phyloP scores from a whole-genome alignment of 805 yeast species.

The Saturnispora kantuleensis region DNA sequence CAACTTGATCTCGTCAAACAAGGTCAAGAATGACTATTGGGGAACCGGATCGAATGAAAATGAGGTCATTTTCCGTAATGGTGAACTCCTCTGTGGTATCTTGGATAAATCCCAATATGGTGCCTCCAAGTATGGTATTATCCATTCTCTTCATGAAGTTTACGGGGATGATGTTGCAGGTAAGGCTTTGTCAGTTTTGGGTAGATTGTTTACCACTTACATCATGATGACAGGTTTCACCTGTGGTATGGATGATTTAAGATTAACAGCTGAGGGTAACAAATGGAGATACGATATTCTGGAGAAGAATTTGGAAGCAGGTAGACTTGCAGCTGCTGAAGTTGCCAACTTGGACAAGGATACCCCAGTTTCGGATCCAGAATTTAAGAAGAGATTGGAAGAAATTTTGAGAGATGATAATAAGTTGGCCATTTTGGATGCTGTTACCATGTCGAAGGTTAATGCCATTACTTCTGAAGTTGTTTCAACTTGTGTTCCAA shows the following conservation, averaged over 20 bases:
- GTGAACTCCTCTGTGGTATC: constrained; percentile 85
- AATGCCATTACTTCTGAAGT: constrained; percentile 90
- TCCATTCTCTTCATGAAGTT: constrained; percentile 91
- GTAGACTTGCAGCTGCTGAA: constrained; percentile 88
- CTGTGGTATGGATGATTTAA: constrained; percentile 99
- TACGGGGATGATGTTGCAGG: constrained; percentile 91
- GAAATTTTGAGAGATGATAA: constrained; percentile 90
- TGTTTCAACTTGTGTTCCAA: constrained; percentile 90
- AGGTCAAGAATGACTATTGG: constrained; percentile 94
- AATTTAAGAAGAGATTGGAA: constrained; percentile 79
- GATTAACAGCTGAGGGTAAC: constrained; percentile 87
- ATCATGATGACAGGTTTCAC: constrained; percentile 89
- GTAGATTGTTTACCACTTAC: constrained; percentile 89
- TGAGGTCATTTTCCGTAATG: constrained; percentile 74
- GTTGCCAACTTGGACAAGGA: constrained; percentile 72
- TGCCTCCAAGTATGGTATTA: constrained; percentile 93
- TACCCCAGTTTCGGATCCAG: constrained; percentile 44
- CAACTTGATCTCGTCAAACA: constrained; percentile 73
- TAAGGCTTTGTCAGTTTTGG: constrained; percentile 80
- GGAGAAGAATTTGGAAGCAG: constrained; percentile 66
- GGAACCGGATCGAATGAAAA: constrained; percentile 76
- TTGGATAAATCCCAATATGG: constrained; percentile 98
- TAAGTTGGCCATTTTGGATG: constrained; percentile 89
- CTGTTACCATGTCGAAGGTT: constrained; percentile 88
- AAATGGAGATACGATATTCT: constrained; percentile 78